Evolutionary conservation across 2,329 filamentous ascomycete genomes (phyloP).

Genomic region (Fusarium sororula): DNA sequence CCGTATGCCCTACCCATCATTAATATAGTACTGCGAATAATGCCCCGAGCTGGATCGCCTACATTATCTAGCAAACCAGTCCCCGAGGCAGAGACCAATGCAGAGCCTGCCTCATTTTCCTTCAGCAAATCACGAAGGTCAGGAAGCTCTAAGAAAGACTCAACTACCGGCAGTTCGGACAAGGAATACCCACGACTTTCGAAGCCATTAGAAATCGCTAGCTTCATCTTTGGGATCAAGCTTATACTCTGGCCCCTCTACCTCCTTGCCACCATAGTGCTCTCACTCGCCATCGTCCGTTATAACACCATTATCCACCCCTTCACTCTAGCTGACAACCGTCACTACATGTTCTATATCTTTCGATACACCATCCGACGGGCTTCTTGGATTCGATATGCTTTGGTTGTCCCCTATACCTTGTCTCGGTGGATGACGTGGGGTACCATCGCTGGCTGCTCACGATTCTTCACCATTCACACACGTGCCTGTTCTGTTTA

Average conservation of each 20-base stretch:
- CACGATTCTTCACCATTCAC: conserved; percentile 28
- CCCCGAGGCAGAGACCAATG: neutral
- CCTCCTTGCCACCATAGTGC: conserved; percentile 46
- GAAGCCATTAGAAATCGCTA: conserved; percentile 2
- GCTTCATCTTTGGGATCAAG: conserved; percentile 44
- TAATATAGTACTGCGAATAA: conserved; percentile 14
- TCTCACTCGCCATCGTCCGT: conserved; percentile 64
- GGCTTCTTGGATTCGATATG: conserved; percentile 70
- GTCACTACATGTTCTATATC: conserved; percentile 97
- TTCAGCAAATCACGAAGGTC: conserved; percentile 1
- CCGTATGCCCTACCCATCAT: conserved; percentile 56
- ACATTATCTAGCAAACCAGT: neutral
- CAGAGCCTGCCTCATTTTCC: neutral
- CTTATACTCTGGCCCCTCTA: conserved; percentile 51
- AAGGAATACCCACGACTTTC: conserved; percentile 4
- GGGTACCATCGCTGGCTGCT: conserved; percentile 64
- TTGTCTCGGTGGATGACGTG: conserved; percentile 75
- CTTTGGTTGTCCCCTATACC: conserved; percentile 76
- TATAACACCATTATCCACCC: conserved; percentile 95
- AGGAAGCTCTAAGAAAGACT: neutral
- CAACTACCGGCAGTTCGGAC: neutral
- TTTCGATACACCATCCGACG: conserved; percentile 84
- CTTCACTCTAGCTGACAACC: conserved; percentile 94
- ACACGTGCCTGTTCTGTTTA: conserved; percentile 27
- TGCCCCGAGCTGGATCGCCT: neutral